Conservation (phyloP, 1,139 yeast species). For the Meyerozyma sp. region DNA sequence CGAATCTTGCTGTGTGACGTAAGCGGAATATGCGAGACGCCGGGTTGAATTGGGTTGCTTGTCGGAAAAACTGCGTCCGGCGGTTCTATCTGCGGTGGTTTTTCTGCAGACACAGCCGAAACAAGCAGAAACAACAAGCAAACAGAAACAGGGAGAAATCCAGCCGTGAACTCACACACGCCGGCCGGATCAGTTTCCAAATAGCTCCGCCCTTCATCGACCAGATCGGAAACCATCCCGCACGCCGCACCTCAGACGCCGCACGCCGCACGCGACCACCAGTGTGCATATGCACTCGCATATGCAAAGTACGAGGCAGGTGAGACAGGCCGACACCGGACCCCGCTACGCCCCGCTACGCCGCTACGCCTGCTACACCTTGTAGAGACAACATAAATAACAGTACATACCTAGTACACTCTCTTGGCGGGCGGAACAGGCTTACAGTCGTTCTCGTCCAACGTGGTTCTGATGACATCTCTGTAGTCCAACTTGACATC, state of each 20-base stretch:
- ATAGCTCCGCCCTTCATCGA: too few species aligned
- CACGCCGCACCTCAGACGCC: too few species aligned
- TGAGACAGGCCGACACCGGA: too few species aligned
- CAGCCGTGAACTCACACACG: too few species aligned
- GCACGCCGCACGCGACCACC: too few species aligned
- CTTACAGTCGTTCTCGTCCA: constrained; percentile 90
- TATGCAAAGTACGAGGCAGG: neutral
- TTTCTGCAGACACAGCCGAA: too few species aligned
- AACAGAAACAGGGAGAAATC: too few species aligned
- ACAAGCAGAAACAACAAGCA: too few species aligned
- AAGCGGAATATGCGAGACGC: neutral
- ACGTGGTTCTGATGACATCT: constrained; percentile 73
- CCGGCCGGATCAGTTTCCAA: too few species aligned
- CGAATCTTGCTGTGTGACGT: neutral
- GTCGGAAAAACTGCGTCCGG: neutral
- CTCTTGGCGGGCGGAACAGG: constrained; percentile 96
- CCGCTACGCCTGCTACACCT: neutral
- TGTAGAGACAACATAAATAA: constrained; percentile 1
- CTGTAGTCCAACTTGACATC: constrained; percentile 79
- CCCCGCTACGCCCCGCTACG: too few species aligned
- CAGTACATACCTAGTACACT: constrained; percentile 54
- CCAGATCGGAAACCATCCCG: too few species aligned
- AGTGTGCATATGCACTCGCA: neutral
- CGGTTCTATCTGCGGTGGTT: too few species aligned
- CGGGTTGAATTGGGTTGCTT: neutral